Conservation (phyloP, 208 protist genomes). For the Trypanosoma theileri region DNA sequence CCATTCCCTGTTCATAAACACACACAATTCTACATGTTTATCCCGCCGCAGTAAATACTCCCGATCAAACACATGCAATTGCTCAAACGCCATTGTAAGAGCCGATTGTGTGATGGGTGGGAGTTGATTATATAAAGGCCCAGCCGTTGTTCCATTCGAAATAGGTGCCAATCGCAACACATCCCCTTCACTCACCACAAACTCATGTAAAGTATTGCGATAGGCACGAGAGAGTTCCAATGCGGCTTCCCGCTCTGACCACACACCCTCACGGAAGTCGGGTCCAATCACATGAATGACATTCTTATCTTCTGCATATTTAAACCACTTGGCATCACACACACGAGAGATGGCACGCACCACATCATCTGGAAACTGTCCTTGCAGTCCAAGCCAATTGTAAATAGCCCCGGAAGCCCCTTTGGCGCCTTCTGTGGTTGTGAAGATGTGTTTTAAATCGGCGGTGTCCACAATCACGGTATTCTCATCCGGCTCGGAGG, state of each 20-base stretch:
- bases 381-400: conserved; percentile 74
- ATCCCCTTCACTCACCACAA: conserved; percentile 66
- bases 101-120: conserved; percentile 70
- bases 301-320: conserved; percentile 66
- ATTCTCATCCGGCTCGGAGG: conserved; percentile 54
- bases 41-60: conserved; percentile 72
- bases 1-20: conserved; percentile 89
- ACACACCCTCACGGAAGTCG: conserved; percentile 80
- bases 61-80: conserved; percentile 76
- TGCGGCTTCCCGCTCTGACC: conserved; percentile 78
- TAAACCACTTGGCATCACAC: conserved; percentile 72
- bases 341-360: conserved; percentile 64
- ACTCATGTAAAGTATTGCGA: conserved; percentile 87
- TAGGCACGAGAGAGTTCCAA: conserved; percentile 83
- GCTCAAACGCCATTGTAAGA: conserved; percentile 76
- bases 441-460: conserved; percentile 68
- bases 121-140: conserved; percentile 76
- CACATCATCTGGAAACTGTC: conserved; percentile 69
- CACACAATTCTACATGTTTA: conserved; percentile 79
- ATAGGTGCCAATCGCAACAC: conserved; percentile 79
- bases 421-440: conserved; percentile 42
- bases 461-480: conserved; percentile 72
- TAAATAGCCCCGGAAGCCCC: conserved; percentile 85
- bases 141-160: conserved; percentile 56
- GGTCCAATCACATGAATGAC: conserved; percentile 82